Evolutionary conservation across 2,329 filamentous ascomycete genomes (phyloP), one percentile per base, ranked within the genome.

Genomic region (Elsinoe ampelina): DNA sequence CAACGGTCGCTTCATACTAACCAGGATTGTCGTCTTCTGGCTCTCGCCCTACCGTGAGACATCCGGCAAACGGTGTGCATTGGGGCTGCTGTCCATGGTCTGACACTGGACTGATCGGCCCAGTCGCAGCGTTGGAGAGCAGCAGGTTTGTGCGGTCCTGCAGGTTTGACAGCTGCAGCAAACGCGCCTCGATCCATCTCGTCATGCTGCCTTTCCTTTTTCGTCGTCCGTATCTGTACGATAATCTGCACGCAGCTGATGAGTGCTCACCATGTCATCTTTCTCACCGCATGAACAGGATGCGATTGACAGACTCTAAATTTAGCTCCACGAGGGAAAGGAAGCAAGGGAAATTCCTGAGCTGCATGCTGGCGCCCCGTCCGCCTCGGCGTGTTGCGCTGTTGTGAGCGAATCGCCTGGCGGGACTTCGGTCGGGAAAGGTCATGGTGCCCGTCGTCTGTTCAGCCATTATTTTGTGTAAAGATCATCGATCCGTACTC

Each of bases 61-160:
- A 52, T 22, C 32, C 35, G 48, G 34, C 48, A 52, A 30, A 52
- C 48, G 48, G 48, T 52, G 32, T n/a, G 45, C 19, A 34, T 52
- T 52, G 26, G 48, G 48, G 48, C 19, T 26, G 17, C 34, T 52
- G 48, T 6, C 20, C 34, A 35, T 32, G 19, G 32, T 35, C 48
- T 50, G 45, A 50, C 45, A 20, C 35, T 39, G 26, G 48, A 52
- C 48, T 52, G 48, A 52, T 52, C 34, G 48, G 32, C 48, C 48
- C 48, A 52, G 19, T 35, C 38, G 48, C 48, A 39, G 36, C 32
- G 48, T 39, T 52, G 20, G 48, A 39, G 48, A 52, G 48, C 48
- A 39, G 48, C 48, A 52, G 48, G 48, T 52, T 52, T 52, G 48
- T 52, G 48, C 48, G 48, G 32, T 32, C 48, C 12, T 52, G 48